These are phyloP conservation scores for Macrophomina pseudophaseolina DNA, from an alignment of 2,329 filamentous ascomycete genomes.

Conservation along the genomic window DNA sequence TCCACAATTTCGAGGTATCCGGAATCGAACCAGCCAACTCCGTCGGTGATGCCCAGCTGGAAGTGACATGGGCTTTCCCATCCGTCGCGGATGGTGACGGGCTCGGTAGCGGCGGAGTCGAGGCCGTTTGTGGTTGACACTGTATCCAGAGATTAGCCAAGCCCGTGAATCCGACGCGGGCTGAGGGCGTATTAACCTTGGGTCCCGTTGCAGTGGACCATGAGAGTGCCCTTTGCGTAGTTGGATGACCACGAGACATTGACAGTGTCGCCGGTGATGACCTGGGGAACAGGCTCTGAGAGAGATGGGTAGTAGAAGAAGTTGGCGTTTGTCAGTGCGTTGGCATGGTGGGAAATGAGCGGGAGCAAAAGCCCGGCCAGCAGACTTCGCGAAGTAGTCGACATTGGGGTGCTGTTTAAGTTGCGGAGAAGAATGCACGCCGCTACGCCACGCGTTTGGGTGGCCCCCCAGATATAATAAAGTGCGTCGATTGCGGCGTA, in stretches of 20 bases:
- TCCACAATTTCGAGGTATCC: background rate
- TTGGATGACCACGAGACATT: slow-evolving; percentile 2
- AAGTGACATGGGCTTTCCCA: slow-evolving; percentile 1
- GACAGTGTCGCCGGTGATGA: background rate
- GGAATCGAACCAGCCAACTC: background rate
- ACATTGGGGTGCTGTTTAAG: background rate
- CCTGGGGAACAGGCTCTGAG: background rate
- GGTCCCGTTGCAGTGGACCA: background rate
- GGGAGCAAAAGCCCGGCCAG: background rate
- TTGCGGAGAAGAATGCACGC: background rate
- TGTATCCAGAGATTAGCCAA: background rate
- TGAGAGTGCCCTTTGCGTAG: background rate
- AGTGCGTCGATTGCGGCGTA: too few species aligned
- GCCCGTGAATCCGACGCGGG: background rate
- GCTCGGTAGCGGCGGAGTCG: background rate
- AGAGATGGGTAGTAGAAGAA: slow-evolving; percentile 1
- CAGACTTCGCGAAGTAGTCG: background rate
- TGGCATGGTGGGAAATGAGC: background rate
- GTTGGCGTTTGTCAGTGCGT: background rate
- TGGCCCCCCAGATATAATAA: too few species aligned
- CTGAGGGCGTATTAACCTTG: background rate
- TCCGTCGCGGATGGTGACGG: background rate
- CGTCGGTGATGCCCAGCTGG: background rate
- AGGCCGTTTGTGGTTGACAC: background rate
- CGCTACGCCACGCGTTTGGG: too few species aligned